Conservation (phyloP, 306 rosid species). For the Trichosanthes truncata region DNA sequence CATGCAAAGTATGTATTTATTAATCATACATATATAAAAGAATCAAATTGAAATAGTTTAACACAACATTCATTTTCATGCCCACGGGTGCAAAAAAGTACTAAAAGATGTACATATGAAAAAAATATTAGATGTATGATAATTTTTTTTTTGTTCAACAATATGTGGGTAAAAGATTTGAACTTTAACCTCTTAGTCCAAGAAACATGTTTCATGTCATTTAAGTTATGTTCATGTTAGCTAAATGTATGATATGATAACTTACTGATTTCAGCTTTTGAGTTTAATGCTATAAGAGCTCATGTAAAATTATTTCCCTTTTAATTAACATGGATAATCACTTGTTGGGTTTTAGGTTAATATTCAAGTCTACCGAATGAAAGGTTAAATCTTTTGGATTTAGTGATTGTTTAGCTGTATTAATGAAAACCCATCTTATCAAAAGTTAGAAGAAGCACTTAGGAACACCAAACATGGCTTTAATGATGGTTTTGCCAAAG, state of each 20-base stretch:
- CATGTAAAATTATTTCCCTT: background rate
- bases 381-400: background rate
- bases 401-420: background rate
- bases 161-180: too few species aligned
- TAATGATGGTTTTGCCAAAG: constrained; percentile 3
- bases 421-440: background rate
- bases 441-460: background rate
- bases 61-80: background rate
- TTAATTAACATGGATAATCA: background rate
- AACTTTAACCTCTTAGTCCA: too few species aligned
- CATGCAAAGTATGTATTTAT: constrained; percentile 1
- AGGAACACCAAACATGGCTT: background rate
- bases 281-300: background rate
- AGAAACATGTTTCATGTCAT: too few species aligned
- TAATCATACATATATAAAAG: background rate
- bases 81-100: too few species aligned
- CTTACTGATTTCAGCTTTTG: too few species aligned
- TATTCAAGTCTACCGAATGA: background rate
- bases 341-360: background rate
- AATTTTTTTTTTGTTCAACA: too few species aligned
- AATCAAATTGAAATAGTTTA: background rate
- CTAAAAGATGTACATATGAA: too few species aligned
- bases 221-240: too few species aligned
- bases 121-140: too few species aligned
- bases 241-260: too few species aligned